A percentile compares a stretch with the other conserved stretches of the same genome.
These are phyloP conservation scores for Ambrosia trifida DNA, from an alignment of 129 eudicot genomes.

Conservation along the genomic window DNA sequence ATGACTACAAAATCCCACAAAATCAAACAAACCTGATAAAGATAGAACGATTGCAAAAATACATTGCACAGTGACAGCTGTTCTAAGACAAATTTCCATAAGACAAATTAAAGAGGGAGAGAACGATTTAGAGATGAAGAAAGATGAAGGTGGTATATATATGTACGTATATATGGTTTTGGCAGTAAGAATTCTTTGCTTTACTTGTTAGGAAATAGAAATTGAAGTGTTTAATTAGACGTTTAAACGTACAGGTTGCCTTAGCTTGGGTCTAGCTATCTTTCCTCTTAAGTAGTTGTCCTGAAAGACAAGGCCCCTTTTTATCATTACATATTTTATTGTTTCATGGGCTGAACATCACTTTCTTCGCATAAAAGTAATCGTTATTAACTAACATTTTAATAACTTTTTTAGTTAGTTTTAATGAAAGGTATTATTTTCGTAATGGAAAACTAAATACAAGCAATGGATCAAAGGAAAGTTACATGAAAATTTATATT, in stretches of 20 bases:
- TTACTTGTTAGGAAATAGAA: slow-evolving; percentile 37
- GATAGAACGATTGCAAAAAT: slow-evolving; percentile 35
- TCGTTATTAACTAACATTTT: not conserved
- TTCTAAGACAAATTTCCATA: slow-evolving; percentile 35
- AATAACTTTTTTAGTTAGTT: not conserved
- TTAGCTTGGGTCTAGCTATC: slow-evolving; percentile 35
- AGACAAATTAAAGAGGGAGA: slow-evolving; percentile 27
- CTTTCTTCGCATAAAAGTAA: slow-evolving; percentile 37
- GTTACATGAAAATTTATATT: too few relatives aligned
- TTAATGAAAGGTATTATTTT: too few relatives aligned
- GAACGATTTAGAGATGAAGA: slow-evolving; percentile 18
- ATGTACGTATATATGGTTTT: slow-evolving; percentile 1
- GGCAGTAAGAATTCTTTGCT: slow-evolving; percentile 42
- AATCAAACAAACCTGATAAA: slow-evolving; percentile 22
- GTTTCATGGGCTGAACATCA: not conserved
- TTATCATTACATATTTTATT: not conserved
- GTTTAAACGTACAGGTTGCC: slow-evolving; percentile 26
- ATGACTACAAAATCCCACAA: not conserved
- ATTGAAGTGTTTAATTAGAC: slow-evolving; percentile 27
- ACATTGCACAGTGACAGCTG: slow-evolving; percentile 31
- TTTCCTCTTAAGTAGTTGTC: slow-evolving; percentile 38
- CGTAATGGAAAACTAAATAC: too few relatives aligned
- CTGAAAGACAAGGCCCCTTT: slow-evolving; percentile 38
- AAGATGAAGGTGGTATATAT: slow-evolving; percentile 14
- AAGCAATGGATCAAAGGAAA: too few relatives aligned